Evolutionary conservation across 202 grass and related monocot species (phyloP).

Genomic region (Musa balbisiana): DNA sequence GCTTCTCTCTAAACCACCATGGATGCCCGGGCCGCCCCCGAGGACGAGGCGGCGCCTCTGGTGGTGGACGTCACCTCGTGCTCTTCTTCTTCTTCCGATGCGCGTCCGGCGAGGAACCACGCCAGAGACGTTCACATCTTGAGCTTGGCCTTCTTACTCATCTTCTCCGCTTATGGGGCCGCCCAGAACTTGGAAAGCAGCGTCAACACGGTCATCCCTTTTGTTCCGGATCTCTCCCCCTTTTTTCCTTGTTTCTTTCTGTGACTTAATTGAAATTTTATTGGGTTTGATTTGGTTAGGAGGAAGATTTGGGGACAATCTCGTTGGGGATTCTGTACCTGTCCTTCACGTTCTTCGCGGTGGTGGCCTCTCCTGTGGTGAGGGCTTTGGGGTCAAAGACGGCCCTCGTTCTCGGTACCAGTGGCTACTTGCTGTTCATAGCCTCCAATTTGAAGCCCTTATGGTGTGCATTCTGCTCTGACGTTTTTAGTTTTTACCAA

Average conservation of each 20-base stretch:
- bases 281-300: constrained; percentile 27
- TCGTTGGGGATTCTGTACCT: constrained; percentile 65
- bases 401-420: constrained; percentile 64
- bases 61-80: neutral
- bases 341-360: constrained; percentile 73
- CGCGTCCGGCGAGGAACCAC: constrained; percentile 5
- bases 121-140: constrained; percentile 63
- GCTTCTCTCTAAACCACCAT: constrained; percentile 1
- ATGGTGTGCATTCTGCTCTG: constrained; percentile 31
- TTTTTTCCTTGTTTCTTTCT: neutral
- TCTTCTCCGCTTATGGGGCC: constrained; percentile 94
- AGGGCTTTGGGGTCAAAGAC: constrained; percentile 46
- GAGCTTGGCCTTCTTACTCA: constrained; percentile 73
- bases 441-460: constrained; percentile 74
- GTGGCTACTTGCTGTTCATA: constrained; percentile 74
- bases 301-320: constrained; percentile 55
- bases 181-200: constrained; percentile 95
- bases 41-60: constrained; percentile 8
- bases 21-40: neutral
- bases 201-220: constrained; percentile 58
- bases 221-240: neutral
- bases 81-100: neutral
- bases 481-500: neutral
- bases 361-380: constrained; percentile 52
- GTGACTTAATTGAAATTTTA: neutral